Base-by-base conservation (phyloP, 78 protist genomes). In the Dictyostelium purpureum region DNA sequence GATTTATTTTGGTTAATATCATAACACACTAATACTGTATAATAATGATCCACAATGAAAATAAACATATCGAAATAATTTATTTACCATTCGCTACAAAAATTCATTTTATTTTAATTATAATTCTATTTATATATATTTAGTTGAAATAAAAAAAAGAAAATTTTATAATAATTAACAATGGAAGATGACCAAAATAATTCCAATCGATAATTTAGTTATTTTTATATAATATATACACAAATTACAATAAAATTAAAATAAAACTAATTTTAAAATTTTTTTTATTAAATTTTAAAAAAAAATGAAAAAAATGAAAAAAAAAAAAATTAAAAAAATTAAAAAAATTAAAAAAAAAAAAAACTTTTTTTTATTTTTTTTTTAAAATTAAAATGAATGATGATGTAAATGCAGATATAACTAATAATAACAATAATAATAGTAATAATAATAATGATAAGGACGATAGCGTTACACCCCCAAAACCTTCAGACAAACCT, bases 1-100 rank as follows among this genome's bases (percentile, higher is more conserved):
- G n/a, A n/a, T n/a, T n/a, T n/a, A n/a, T n/a, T n/a, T n/a, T n/a
- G n/a, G n/a, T n/a, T n/a, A n/a, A n/a, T n/a, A n/a, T n/a, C n/a
- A 10, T 18, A 47, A 52, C 18, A 52, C 5, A 43, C 6, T 12
- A 59, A n/a, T 59, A 11, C 9, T 59, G 14, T 21, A 59, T 69
- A 3, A 2, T 42, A 6, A 38, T 24, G 21, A 6, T 2, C 2
- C 7, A 40, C 77, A 63, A 7, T 63, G n/a, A 6, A 4, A 9
- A 5, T 38, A 14, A 49, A 14, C 54, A 49, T 16, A 7, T 63
- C 31, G n/a, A 24, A 24, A 57, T 0, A 24, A 40, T 47, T 5
- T 6, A 59, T 43, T 16, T 66, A 80, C 89, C 89, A 81, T 81
- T 81, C 89, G 28, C 89, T 61, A 81, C 89, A 81, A 52, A 81